Base-by-base conservation (phyloP, 495 filamentous ascomycete genomes). In the Bombardia bombarda region DNA sequence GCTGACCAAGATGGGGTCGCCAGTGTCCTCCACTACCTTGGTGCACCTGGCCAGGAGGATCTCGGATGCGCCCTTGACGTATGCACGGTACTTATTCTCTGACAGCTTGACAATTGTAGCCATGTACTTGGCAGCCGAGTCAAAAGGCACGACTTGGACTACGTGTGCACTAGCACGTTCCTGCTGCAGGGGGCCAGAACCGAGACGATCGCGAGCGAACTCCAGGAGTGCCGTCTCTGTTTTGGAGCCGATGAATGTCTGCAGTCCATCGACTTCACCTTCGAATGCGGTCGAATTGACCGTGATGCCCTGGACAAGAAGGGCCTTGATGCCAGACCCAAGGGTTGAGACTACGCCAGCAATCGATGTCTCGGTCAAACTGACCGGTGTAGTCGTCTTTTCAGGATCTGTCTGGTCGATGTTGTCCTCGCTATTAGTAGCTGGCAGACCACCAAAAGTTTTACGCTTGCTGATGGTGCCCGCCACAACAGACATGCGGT, bases 231-330 rank as follows among this genome's bases (percentile, higher is more conserved):
- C 83, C 3, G 82, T 83, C 51, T 88, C 84, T 0, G 84, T 88
- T 56, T 85, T 86, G 4, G 83, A 86, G 46, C 84, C 84, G 43
- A 83, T 87, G 0, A 72, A 65, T 40, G 67, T 61, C 21, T 69
- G 56, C 20, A 69, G 56, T 0, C 79, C 80, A 38, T 77, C 72
- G 20, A 78, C 72, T 38, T 86, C 81, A 12, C 76, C 76, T n/a
- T n/a, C n/a, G 48, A 86, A 86, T 1, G 83, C 83, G 0, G 83
- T 86, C 3, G 83, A 86, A 55, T 88, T 87, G 49, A 83, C 69
- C 23, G 79, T 74, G 34, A 87, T 78, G 3, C 80, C 84, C 33
- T 84, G 67, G 20, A 76, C 53, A 18, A 88, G 52, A 22, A 77
- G 60, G 16, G 70, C 65, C 55, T 77, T 80, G 24, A 79, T 64